Conservation (phyloP, 2,329 filamentous ascomycete genomes). For the Seiridium cupressi region DNA sequence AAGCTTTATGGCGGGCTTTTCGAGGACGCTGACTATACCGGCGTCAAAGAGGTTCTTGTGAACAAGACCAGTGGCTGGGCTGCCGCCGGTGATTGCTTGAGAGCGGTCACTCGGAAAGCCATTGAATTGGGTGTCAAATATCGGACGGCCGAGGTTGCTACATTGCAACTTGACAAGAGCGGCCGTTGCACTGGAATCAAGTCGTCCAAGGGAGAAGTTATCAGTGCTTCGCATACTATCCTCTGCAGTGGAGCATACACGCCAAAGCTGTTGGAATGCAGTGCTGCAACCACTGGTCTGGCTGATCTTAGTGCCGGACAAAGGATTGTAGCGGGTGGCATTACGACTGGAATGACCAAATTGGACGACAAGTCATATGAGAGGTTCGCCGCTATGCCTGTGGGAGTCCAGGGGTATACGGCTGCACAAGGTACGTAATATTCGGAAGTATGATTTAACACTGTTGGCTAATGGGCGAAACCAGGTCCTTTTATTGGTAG, state of each 20-base stretch:
- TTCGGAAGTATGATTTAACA: not conserved
- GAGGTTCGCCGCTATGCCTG: conserved; percentile 48
- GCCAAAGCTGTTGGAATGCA: conserved; percentile 51
- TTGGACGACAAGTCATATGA: conserved; percentile 45
- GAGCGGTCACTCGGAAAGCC: conserved; percentile 50
- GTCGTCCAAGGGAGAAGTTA: conserved; percentile 39
- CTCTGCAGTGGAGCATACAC: conserved; percentile 59
- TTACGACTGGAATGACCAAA: conserved; percentile 56
- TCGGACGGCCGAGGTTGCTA: conserved; percentile 48
- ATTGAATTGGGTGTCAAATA: conserved; percentile 59
- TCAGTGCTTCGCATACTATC: conserved; percentile 50
- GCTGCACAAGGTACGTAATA: conserved; percentile 32
- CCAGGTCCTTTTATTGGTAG: conserved; percentile 54
- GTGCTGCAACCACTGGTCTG: conserved; percentile 44
- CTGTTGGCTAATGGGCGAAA: conserved; percentile 30
- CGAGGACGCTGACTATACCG: conserved; percentile 57
- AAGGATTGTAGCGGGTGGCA: conserved; percentile 57
- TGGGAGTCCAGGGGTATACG: conserved; percentile 30
- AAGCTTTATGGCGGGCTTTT: conserved; percentile 58
- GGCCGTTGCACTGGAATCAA: conserved; percentile 48
- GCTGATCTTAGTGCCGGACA: conserved; percentile 48
- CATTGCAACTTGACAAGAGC: conserved; percentile 42
- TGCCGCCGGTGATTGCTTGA: conserved; percentile 57
- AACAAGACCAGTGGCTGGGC: conserved; percentile 64
- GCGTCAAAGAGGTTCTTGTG: conserved; percentile 57